Evolutionary conservation across 306 rosid genomes (phyloP), one percentile per base, ranked within the genome.

Genomic region (Lathyrus aphaca): DNA sequence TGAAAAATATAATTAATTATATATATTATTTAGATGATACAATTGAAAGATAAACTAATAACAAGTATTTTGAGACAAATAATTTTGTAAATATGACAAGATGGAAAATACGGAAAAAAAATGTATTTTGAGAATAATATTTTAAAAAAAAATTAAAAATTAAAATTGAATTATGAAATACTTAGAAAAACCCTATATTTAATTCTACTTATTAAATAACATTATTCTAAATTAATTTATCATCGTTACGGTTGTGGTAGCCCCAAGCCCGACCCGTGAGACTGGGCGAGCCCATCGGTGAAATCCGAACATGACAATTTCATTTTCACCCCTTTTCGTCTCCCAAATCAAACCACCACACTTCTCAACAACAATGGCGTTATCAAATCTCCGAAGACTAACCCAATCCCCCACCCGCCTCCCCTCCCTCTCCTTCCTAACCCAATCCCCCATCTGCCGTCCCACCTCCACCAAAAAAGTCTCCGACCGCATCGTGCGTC

Each of bases 401-500:
- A 56, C 83, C 58, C 96, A 84, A 71, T 54, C 81, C 91, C 81
- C 30, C 86, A 78, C 13, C 81, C 83, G 32, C 16, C 68, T 39
- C 0, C 2, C 89, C 5, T 74, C 89, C 1, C 79, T 86, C 56
- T 70, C 88, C 9, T 78, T 67, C 86, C 75, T 79, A 77, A 72
- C 96, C 54, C 84, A 86, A 56, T 82, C 91, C 69, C 74, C 85
- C 18, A 78, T 91, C 73, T 72, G 85, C 25, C 80, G 89, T 11
- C 64, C 85, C 7, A 25, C 74, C 37, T 4, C 81, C 37, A 1
- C 82, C 55, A 81, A 38, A 66, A 94, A 89, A 75, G 97, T 94
- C 48, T 38, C 97, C 0, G 99, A 94, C 42, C 96, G 92, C 44
- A 87, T 86, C 78, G 95, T 94, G 55, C 86, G 79, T 50, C 83